Evolutionary conservation across 2,329 filamentous ascomycete genomes (phyloP), one percentile per base, ranked within the genome.

Genomic region (Leptosphaerulina australis): DNA sequence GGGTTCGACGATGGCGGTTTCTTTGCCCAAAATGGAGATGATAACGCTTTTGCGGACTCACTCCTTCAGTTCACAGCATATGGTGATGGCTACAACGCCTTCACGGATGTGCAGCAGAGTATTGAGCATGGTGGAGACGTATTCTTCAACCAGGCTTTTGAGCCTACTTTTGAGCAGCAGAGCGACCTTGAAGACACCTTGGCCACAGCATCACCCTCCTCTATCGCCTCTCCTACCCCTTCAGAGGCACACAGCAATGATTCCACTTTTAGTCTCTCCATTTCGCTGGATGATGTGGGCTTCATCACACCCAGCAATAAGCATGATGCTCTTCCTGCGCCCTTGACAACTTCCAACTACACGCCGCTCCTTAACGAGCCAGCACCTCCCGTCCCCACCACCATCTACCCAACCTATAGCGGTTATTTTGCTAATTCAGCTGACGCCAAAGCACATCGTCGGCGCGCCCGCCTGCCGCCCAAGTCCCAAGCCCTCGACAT

Each of bases 361-460:
- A 5, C 20, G 2, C 48, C 48, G 3, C 8, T 18, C 8, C 25
- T 30, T 0, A 12, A 17, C n/a, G n/a, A n/a, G n/a, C n/a, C n/a
- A n/a, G 4, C 18, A 1, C 9, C 50, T 14, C 18, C 28, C 17
- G 38, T 33, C 22, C 30, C 34, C 4, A 20, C 20, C 2, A 29
- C 50, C 7, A 30, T 55, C 20, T 68, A 67, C 38, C 7, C 31
- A 47, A 5, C 66, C 62, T 22, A 33, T 31, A 25, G 17, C 29
- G 1, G 46, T 54, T 25, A 18, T 15, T 70, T 70, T 57, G 37
- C 40, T 44, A 56, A 59, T 5, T 31, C 41, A 7, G 55, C 56
- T n/a, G 53, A 51, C 3, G 68, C 68, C 4, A 50, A 45, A 9
- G 11, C 25, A 6, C 40, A 61, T 44, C 63, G 66, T 22, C 57